Evolutionary conservation across 768 basidiomycete genomes (phyloP).

Genomic region (Russula dissimulans): DNA sequence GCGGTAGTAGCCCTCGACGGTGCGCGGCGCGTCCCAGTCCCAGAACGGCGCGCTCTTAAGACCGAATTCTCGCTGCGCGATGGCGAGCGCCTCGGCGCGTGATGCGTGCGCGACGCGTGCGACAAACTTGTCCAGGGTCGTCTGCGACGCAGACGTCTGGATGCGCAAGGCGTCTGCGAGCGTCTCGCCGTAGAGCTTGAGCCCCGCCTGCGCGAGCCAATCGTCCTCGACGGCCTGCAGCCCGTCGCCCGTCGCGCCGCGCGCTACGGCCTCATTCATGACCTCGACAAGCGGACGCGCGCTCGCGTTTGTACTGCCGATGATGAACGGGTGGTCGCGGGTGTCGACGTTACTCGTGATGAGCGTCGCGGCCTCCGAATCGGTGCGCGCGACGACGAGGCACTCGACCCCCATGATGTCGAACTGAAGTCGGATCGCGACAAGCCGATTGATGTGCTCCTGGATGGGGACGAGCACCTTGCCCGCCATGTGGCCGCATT

Average conservation of each 20-base stretch:
- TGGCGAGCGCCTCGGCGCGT: slow-evolving; percentile 54
- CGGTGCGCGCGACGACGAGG: slow-evolving; percentile 86
- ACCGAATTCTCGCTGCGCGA: slow-evolving; percentile 76
- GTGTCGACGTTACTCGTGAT: slow-evolving; percentile 95
- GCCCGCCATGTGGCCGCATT: slow-evolving; percentile 90
- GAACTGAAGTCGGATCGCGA: slow-evolving; percentile 94
- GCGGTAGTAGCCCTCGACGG: slow-evolving; percentile 93
- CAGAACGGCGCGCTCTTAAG: slow-evolving; percentile 71
- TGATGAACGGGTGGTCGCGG: slow-evolving; percentile 96
- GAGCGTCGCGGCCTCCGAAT: slow-evolving; percentile 95
- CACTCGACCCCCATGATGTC: slow-evolving; percentile 99
- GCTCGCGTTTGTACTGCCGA: slow-evolving; percentile 75
- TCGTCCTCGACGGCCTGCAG: slow-evolving; percentile 85
- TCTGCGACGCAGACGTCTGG: slow-evolving; percentile 40
- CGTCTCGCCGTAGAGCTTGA: slow-evolving; percentile 68
- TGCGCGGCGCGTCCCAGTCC: slow-evolving; percentile 92
- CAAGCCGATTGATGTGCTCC: slow-evolving; percentile 96
- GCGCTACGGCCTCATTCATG: slow-evolving; percentile 78
- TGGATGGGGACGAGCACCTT: slow-evolving; percentile 95
- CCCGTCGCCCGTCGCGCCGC: slow-evolving; percentile 68
- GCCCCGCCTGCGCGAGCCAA: slow-evolving; percentile 71
- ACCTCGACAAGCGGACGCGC: slow-evolving; percentile 62
- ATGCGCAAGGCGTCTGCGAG: slow-evolving; percentile 59
- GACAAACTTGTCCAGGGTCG: slow-evolving; percentile 51
- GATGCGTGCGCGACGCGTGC: slow-evolving; percentile 58